Base-by-base conservation (phyloP, 345 rosid species). In the Arabis hirsuta region DNA sequence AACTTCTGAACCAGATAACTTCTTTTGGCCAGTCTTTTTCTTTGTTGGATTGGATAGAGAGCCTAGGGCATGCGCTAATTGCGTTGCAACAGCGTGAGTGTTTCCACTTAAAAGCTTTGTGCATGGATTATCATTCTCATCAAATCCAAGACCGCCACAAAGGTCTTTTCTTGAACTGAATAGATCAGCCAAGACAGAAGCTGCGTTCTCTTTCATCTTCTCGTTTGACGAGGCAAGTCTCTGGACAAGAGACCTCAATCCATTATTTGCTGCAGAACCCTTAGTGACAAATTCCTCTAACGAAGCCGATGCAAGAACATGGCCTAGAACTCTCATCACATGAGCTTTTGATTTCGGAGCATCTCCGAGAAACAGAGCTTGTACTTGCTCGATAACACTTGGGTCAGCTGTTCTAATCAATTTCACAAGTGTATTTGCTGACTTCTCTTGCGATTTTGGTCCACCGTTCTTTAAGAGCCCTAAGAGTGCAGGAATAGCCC, bases 251-350 rank as follows among this genome's bases (percentile, higher is more conserved):
- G 94, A 81, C 58, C 81, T 88, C 70, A 93, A 62, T 29, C 91
- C 96, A 80, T 87, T 83, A 76, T 88, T 93, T 26, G 98, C 93
- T n/a, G 96, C 91, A 62, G 98, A 87, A 69, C 89, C 96, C 73
- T 74, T 80, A 6, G 70, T 77, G 54, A 87, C 79, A 77, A 92
- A 80, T 67, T 90, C 91, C 24, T 80, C 73, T 7, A 79, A 61
- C 9, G 91, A 81, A 73, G 91, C 88, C 70, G 89, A 73, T 53
- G 84, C 83, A 65, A 92, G 90, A 45, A 87, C 86, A 80, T 92
- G 98, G 27, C 96, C 98, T 78, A 92, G 55, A 76, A 90, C 96
- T 83, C 80, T 77, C 65, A 90, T 82, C 50, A 85, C 57, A 55
- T 87, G 84, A 51, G 83, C 71, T 75, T 90, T 92, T 59, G 91